Evolutionary conservation across 164 flowering plant species (phyloP).

Genomic region (Echeveria elegans): DNA sequence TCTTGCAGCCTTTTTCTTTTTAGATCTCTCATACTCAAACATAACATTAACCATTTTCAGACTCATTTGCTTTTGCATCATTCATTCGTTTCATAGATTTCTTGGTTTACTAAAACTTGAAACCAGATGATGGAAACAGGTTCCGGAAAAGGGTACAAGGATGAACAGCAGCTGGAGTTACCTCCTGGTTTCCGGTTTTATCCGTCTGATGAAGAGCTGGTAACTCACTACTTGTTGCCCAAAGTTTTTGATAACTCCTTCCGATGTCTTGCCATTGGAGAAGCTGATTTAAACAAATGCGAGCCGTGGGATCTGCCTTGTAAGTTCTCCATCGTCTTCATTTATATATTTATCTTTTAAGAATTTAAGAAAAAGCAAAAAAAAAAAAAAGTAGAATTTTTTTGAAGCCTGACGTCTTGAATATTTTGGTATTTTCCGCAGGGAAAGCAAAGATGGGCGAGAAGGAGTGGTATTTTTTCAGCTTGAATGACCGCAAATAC

Average conservation of each 20-base stretch:
- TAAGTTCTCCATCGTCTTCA: not conserved
- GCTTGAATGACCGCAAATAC: slow-evolving; percentile 6
- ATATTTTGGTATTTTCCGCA: not conserved
- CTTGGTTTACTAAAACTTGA: too few relatives aligned
- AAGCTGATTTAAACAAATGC: slow-evolving; percentile 7
- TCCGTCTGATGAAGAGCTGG: slow-evolving; percentile 8
- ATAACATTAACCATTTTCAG: not conserved
- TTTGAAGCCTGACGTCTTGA: too few relatives aligned
- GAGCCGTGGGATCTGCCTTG: slow-evolving; percentile 10
- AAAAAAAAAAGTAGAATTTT: too few relatives aligned
- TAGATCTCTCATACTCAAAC: not conserved
- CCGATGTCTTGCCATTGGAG: not conserved
- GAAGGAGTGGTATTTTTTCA: slow-evolving; percentile 9
- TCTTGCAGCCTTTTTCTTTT: not conserved
- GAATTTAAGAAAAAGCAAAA: too few relatives aligned
- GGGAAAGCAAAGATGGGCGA: slow-evolving; percentile 10
- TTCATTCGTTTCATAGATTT: too few relatives aligned
- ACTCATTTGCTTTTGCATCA: too few relatives aligned
- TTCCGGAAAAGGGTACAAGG: not conserved
- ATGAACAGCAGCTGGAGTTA: not conserved
- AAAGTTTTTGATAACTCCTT: slow-evolving; percentile 1
- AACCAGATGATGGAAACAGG: not conserved
- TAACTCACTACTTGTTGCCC: not conserved
- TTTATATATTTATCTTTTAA: too few relatives aligned
- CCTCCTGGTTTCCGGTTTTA: slow-evolving; percentile 6